Base-by-base conservation (phyloP, 345 rosid genomes). In the Geranium rotundifolium region DNA sequence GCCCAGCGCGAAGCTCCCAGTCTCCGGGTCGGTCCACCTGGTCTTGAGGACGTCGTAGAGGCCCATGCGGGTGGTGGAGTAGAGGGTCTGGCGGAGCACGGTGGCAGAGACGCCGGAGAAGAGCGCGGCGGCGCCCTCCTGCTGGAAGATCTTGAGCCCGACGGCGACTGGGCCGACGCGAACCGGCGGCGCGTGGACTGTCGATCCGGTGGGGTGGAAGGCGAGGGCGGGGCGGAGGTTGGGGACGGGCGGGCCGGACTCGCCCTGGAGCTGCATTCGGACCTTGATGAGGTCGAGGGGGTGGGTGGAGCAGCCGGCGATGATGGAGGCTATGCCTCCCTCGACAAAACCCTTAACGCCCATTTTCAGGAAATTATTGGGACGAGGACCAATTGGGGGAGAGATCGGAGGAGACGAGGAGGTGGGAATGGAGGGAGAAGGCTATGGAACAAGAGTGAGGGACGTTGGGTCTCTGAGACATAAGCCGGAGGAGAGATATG, bases 181-280 rank as follows among this genome's bases (percentile, higher is more conserved):
- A 75, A 57, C 4, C 27, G 77, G 73, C 4, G 80, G 62, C 54
- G 69, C 63, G 52, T 67, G 75, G 49, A 73, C 5, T 6, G 50
- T 18, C 56, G 82, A 7, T 4, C 77, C 56, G 7, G 70, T 29
- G 20, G 75, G 59, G 15, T 75, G 91, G 67, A 81, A 84, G 18
- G 91, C 86, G 0, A 89, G 79, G 8, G 90, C 85, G 7, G 90
- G 95, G 39, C 91, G 91, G 73, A 82, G 80, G 18, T 69, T 71
- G 9, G 75, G 76, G 19, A 69, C 73, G 7, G 69, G 65, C 31
- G 81, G 70, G 7, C 17, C 46, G 19, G 58, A 14, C 72, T 87
- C 97, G 0, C 97, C 95, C 57, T 87, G 90, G 29, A 87, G 90
- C 59, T 90, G 95, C 97, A 90, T 84, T 6, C 95, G 92, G 63